Base-by-base conservation (phyloP, 331 rosid genomes). In the Quercus lobata region DNA sequence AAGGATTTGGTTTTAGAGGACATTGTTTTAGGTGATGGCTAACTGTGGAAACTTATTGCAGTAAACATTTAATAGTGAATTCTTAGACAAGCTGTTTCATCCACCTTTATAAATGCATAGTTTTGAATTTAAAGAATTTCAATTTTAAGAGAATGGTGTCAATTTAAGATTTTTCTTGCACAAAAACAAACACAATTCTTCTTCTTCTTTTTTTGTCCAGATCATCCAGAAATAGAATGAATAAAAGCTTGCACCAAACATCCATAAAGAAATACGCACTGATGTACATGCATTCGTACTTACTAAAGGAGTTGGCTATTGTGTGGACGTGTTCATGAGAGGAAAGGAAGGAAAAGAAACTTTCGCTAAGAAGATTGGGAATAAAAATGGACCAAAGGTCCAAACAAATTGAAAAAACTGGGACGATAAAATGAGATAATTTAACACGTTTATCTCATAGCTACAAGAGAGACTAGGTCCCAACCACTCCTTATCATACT, bases 101-200 rank as follows among this genome's bases (percentile, higher is more conserved):
- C 72, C n/a, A 76, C 49, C 69, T 17, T 12, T 41, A 57, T 37
- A 57, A 55, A 61, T 72, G 57, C 65, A 41, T 79, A 75, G 83
- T 81, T 87, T 71, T 76, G 63, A 73, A 77, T 41, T 65, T 37
- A 30, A 82, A 78, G 71, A 83, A 73, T 57, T 80, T 78, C 63
- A 83, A 60, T 55, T 41, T 41, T 68, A 35, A 46, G 74, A 66
- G 46, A 88, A 81, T 76, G 72, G 78, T 65, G 77, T 83, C 72
- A 81, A 76, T 78, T 71, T 81, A 71, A 72, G 73, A 73, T 76
- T 74, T 8, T 62, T 41, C 30, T 70, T 49, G 15, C 5, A 46
- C 12, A 72, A 49, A 4, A 29, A 46, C 21, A 16, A 16, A 49
- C 17, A 27, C 21, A 17, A 69, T 7, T 41, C 32, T 71, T 37